Conservation (phyloP, 768 basidiomycete genomes). For the Phylloporus sp. region DNA sequence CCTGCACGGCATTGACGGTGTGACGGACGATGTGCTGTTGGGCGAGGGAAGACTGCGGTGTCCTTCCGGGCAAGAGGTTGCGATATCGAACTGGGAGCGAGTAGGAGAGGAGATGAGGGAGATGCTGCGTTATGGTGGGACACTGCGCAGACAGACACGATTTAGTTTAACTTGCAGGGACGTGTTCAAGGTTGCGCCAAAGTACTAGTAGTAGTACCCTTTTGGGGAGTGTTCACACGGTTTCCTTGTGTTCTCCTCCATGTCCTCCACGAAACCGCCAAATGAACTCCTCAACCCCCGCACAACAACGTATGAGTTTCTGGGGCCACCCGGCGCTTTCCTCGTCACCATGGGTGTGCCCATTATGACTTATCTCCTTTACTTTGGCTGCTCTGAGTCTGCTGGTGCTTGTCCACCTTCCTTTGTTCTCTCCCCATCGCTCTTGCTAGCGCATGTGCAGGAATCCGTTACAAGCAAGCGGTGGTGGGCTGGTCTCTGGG, state of each 20-base stretch:
- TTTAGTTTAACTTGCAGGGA: slow-evolving; percentile 87
- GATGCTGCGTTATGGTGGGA: slow-evolving; percentile 45
- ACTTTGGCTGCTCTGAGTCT: slow-evolving; percentile 71
- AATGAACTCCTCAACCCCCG: slow-evolving; percentile 57
- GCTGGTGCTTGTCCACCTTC: slow-evolving; percentile 68
- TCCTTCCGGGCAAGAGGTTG: slow-evolving; percentile 28
- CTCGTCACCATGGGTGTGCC: slow-evolving; percentile 71
- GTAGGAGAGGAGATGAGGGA: slow-evolving; percentile 41
- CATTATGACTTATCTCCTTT: slow-evolving; percentile 65
- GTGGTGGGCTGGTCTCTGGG: slow-evolving; percentile 82
- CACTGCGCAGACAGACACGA: slow-evolving; percentile 54
- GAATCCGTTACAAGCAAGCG: slow-evolving; percentile 42
- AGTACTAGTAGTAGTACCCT: neutral
- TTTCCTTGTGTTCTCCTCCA: neutral
- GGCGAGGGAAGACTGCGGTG: slow-evolving; percentile 18
- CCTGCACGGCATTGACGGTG: slow-evolving; percentile 77
- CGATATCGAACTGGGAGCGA: slow-evolving; percentile 57
- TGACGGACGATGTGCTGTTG: slow-evolving; percentile 45
- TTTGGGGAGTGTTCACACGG: neutral
- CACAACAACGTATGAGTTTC: slow-evolving; percentile 74
- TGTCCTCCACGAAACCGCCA: slow-evolving; percentile 19
- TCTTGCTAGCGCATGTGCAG: slow-evolving; percentile 36
- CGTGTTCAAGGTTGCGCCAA: slow-evolving; percentile 54
- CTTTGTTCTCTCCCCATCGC: slow-evolving; percentile 33
- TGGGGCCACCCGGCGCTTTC: slow-evolving; percentile 76